Base-by-base conservation (phyloP, 805 yeast genomes). In the Tetrapisispora phaffii region DNA sequence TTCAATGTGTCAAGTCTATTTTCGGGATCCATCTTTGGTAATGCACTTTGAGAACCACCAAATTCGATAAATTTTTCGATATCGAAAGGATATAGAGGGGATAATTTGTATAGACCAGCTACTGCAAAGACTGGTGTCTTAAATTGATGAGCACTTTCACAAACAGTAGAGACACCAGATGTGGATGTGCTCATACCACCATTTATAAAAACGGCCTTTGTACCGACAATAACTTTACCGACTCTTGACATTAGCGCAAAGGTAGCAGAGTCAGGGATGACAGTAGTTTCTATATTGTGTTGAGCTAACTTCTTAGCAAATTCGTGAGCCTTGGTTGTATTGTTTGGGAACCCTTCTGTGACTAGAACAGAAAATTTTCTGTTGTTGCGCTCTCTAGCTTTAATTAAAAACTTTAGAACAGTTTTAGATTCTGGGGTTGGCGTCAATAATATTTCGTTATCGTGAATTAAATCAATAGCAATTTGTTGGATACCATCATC, bases 211-310 rank as follows among this genome's bases (percentile, higher is more conserved):
- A 93, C 97, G 0, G 96, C 79, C 49, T 85, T 76, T 5, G 97
- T 83, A 33, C 97, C 97, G 44, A 94, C 77, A 47, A 93, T 79
- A 26, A 93, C 98, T 63, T 94, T 94, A 37, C 97, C 96, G 5
- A 93, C 97, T 52, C 96, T 73, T 33, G 96, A 85, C 97, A 93
- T 93, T 39, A 93, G 87, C 0, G 98, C 97, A 65, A 82, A 87
- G 0, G 83, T 88, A 22, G 95, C 83, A 5, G 95, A 76, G 60
- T 93, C 99, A 1, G 98, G 97, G 31, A 93, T 84, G 44, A 93
- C 76, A 2, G 89, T 84, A 1, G 96, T 82, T 50, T 88, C 95
- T 39, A 93, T 86, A 44, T 89, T 85, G 45, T 90, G 87, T 45
- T 79, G 82, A 1, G 95, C 82, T 50, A 93, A 73, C 45, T 75